Evolutionary conservation across 176 grass and related monocot species (phyloP), one percentile per base, ranked within the genome.

Genomic region (Eleusine coracana): DNA sequence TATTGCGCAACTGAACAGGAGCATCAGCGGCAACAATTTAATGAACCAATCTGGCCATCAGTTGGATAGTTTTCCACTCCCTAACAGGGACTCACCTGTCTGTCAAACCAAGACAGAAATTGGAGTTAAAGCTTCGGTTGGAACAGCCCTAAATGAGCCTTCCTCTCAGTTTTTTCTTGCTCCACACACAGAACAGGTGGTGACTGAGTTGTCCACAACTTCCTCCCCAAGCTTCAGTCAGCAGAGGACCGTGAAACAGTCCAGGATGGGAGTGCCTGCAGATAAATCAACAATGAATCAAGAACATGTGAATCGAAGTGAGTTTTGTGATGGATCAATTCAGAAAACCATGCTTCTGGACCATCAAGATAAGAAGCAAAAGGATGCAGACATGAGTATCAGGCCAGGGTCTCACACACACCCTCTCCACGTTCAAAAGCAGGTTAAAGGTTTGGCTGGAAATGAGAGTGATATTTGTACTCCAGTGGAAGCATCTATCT

Each of bases 11-110:
- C 80, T 88, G 17, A 89, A 68, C 46, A 84, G 82, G 73, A 91
- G 82, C 73, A 86, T 76, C 29, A 95, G 96, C 1, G 83, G 90
- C 45, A 94, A 90, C 56, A 98, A 78, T 90, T 86, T 93, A 71
- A 80, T 86, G 62, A 73, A 82, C 64, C 92, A 89, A 81, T 69
- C 79, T 1, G 84, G 67, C 70, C 80, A 69, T 80, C 83, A 83
- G 27, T 18, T 86, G 12, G 89, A 87, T 77, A 55, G 40, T 81
- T 88, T 79, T 79, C 75, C 85, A 74, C 71, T 50, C 39, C 21
- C 80, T 39, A 81, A 73, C 15, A 86, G 74, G 51, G 85, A 86
- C 12, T 81, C 85, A 29, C 45, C 85, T 60, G 76, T 82, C 63
- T 79, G 27, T 81, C 82, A 87, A 74, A 56, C 44, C 34, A 86